Base-by-base conservation (phyloP, 1,139 yeast species). In the Scheffersomyces parashehatae region DNA sequence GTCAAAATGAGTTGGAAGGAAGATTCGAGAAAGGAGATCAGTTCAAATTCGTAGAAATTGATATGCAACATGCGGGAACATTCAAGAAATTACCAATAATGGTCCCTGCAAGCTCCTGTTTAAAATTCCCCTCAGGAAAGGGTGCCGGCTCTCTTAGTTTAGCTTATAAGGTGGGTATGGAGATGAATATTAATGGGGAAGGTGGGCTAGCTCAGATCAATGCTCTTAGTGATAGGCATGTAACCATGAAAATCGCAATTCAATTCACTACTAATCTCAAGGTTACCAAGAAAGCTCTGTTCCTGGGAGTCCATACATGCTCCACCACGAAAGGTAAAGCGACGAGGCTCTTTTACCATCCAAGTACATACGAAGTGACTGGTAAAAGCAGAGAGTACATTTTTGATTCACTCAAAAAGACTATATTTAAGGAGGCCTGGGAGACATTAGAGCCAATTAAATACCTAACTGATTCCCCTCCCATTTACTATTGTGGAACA, bases 61-160 rank as follows among this genome's bases (percentile, higher is more conserved):
- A 46, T 15, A 32, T 44, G 5, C 35, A 29, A 13, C 38, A 29
- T 5, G 31, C 30, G 1, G 29, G 28, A 9, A 13, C 15, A 6
- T 28, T 20, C 20, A 29, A 20, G 2, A 42, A 39, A 28, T 54
- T 52, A 36, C 45, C 49, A 1, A 37, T 37, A 0, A 35, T 55
- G 20, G 32, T 58, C 16, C 64, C 67, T 2, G 62, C 57, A 1
- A 51, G 54, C 7, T 47, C 58, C 4, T 62, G 67, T 43, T 42
- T 60, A 29, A 24, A 29, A 10, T 53, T 58, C 33, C 37, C 40
- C 2, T 41, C 44, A 1, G 43, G 40, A 4, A 40, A 36, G 13
- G 58, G 56, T 1, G 15, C 46, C 6, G 62, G 64, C 2, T 45
- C 58, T 2, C 45, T 60, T 6, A 28, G 42, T 10, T 38, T 57